Percentiles rank a stretch among this genome's conserved stretches.
Evolutionary conservation across 1,284 basidiomycete species (phyloP).

Genomic region (Naganishia liquefaciens): DNA sequence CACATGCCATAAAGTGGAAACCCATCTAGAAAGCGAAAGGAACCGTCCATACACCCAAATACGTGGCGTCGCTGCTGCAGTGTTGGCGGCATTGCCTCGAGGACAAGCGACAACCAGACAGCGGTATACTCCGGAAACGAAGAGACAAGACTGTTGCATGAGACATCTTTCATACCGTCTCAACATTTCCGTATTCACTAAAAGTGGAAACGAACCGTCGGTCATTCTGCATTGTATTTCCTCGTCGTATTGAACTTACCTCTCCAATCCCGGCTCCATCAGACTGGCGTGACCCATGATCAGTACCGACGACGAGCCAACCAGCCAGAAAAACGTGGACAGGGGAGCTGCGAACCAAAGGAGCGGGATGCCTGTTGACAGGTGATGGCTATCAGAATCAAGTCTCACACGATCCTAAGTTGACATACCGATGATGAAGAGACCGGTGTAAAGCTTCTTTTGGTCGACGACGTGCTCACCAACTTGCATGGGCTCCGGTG

Average conservation of each 20-base stretch:
- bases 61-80: too few relatives aligned
- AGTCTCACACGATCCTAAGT: not conserved
- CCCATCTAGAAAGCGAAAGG: too few relatives aligned
- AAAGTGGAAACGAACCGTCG: not conserved
- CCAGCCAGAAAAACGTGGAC: constrained; percentile 54
- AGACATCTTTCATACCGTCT: constrained; percentile 27
- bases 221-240: too few relatives aligned
- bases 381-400: not conserved
- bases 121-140: too few relatives aligned
- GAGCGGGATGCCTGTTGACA: constrained; percentile 47
- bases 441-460: constrained; percentile 65
- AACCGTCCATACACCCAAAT: too few relatives aligned
- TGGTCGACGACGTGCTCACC: constrained; percentile 57
- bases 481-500: constrained; percentile 55
- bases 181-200: constrained; percentile 37
- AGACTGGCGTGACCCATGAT: constrained; percentile 59
- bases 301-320: constrained; percentile 53
- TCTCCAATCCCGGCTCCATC: constrained; percentile 60
- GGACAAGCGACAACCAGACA: too few relatives aligned
- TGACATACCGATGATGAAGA: constrained; percentile 50
- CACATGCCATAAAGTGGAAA: too few relatives aligned
- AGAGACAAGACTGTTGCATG: too few relatives aligned
- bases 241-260: constrained; percentile 16
- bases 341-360: constrained; percentile 54
- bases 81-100: too few relatives aligned